Percentiles rank a stretch among this genome's conserved stretches.
Evolutionary conservation across 306 rosid species (phyloP).

Genomic region (Calophaca sinica): DNA sequence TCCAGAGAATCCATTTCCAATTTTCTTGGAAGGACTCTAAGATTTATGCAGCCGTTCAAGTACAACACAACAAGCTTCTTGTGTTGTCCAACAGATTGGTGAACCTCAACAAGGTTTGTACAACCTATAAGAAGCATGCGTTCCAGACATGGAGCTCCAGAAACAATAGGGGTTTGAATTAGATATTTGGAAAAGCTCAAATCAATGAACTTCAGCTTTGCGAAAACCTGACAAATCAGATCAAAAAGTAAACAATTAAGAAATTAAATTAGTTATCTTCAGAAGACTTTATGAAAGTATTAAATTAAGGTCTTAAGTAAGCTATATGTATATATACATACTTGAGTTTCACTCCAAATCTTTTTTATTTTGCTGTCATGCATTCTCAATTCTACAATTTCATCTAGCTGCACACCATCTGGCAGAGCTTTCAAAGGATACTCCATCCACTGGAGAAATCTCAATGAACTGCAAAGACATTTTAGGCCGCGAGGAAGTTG

Average conservation of each 20-base stretch:
- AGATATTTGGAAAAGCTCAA: slow-evolving; percentile 10
- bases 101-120: slow-evolving; percentile 29
- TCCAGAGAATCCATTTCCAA: too few relatives aligned
- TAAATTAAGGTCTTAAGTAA: too few relatives aligned
- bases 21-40: too few relatives aligned
- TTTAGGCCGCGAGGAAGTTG: slow-evolving; percentile 1
- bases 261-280: not conserved
- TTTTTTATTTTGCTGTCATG: not conserved
- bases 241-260: not conserved
- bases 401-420: slow-evolving; percentile 2
- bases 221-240: slow-evolving; percentile 28
- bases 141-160: slow-evolving; percentile 36
- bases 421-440: slow-evolving; percentile 31
- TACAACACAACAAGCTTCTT: slow-evolving; percentile 11
- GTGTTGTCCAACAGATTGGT: slow-evolving; percentile 31
- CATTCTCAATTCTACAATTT: slow-evolving; percentile 33
- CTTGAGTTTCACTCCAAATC: slow-evolving; percentile 30
- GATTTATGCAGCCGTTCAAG: too few relatives aligned
- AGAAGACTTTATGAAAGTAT: too few relatives aligned
- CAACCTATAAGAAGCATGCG: slow-evolving; percentile 26
- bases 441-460: not conserved
- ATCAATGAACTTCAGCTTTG: slow-evolving; percentile 38
- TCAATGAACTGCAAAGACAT: slow-evolving; percentile 27
- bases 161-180: slow-evolving; percentile 21
- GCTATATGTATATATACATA: not conserved